Conservation (phyloP, 2,329 filamentous ascomycete species). For the Pseudogymnoascus sp. region DNA sequence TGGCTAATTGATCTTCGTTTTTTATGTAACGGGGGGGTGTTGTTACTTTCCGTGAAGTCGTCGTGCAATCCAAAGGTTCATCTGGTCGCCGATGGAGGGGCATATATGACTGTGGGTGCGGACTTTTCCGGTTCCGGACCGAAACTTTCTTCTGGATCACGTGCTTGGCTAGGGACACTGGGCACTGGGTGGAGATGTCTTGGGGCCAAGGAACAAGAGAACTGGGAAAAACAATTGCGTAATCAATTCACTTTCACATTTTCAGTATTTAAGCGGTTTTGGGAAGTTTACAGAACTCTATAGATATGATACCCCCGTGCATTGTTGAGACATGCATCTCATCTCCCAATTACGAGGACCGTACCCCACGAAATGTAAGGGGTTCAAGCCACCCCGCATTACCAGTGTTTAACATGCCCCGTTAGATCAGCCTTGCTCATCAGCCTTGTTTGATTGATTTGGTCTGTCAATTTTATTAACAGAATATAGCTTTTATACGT, state of each 20-base stretch:
- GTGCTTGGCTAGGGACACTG: neutral
- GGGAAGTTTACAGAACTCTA: neutral
- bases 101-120: neutral
- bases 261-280: neutral
- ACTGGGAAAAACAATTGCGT: neutral
- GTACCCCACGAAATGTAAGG: neutral
- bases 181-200: neutral
- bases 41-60: constrained; percentile 9
- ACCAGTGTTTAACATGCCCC: neutral
- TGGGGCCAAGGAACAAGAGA: neutral
- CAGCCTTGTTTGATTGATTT: neutral
- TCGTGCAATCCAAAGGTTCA: constrained; percentile 5
- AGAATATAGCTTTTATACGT: neutral
- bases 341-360: neutral
- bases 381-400: neutral
- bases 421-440: neutral
- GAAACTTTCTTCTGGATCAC: neutral
- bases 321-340: neutral
- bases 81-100: constrained; percentile 3
- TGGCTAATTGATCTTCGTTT: constrained; percentile 10
- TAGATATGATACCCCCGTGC: neutral
- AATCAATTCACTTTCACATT: neutral
- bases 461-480: neutral
- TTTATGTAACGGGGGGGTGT: constrained; percentile 5
- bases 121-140: constrained; percentile 4